These are phyloP conservation scores for Colletotrichum graminicola DNA, from an alignment of 2,329 filamentous ascomycete species.

Conservation along the genomic window DNA sequence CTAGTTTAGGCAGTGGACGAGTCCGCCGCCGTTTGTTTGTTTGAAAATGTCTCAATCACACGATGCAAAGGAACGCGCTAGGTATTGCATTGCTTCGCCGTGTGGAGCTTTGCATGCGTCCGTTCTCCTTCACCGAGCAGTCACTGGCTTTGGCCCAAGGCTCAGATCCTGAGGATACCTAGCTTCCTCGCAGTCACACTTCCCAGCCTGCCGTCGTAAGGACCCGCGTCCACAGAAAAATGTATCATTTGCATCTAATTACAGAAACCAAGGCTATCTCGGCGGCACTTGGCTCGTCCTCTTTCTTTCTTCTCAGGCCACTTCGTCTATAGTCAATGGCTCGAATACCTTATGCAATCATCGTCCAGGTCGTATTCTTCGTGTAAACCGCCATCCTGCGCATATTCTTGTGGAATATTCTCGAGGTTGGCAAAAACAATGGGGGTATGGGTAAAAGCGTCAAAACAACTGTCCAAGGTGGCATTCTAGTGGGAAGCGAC, in stretches of 20 bases:
- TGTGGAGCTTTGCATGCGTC: slow-evolving; percentile 9
- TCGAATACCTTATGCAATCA: slow-evolving; percentile 36
- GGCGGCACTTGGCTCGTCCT: slow-evolving; percentile 10
- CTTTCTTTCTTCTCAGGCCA: slow-evolving; percentile 16
- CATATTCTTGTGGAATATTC: slow-evolving; percentile 29
- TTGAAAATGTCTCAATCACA: slow-evolving; percentile 38
- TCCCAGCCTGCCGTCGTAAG: background rate
- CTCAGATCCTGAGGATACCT: background rate
- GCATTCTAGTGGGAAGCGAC: slow-evolving; percentile 41
- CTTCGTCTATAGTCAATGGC: slow-evolving; percentile 27
- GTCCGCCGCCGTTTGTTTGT: slow-evolving; percentile 31
- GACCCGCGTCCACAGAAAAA: slow-evolving; percentile 2
- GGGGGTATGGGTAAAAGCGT: slow-evolving; percentile 40
- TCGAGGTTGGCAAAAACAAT: slow-evolving; percentile 33
- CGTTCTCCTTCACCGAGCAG: slow-evolving; percentile 12
- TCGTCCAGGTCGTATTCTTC: slow-evolving; percentile 42
- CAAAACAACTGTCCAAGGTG: slow-evolving; percentile 23
- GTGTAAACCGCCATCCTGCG: slow-evolving; percentile 39
- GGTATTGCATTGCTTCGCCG: slow-evolving; percentile 18
- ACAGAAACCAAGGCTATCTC: slow-evolving; percentile 11
- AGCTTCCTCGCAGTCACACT: background rate
- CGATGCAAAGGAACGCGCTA: slow-evolving; percentile 35
- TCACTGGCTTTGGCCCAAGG: background rate
- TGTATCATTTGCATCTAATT: slow-evolving; percentile 39
- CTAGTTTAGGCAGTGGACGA: background rate